phyloP scores from a whole-genome alignment of 257 asterid genomes.

The Anisodus acutangulus region DNA sequence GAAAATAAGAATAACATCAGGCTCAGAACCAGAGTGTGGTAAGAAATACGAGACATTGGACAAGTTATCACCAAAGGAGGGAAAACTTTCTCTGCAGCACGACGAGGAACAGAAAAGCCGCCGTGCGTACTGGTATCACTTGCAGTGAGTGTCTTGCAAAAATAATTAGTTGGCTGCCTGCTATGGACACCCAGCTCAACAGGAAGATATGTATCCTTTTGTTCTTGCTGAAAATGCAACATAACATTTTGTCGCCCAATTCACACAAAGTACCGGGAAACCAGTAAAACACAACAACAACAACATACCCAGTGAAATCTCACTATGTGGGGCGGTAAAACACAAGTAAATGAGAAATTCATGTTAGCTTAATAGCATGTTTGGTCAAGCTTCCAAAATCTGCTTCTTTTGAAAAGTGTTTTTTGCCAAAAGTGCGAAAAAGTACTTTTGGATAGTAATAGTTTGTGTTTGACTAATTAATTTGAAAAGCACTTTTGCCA shows the following conservation, averaged over 20 bases:
- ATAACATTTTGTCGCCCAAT: constrained; percentile 22
- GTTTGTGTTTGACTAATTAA: too few relatives aligned
- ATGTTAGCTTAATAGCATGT: neutral
- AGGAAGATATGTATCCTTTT: constrained; percentile 86
- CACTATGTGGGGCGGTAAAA: neutral
- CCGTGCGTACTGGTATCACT: constrained; percentile 99
- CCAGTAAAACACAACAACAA: neutral
- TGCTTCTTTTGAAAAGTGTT: too few relatives aligned
- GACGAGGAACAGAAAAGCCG: constrained; percentile 99
- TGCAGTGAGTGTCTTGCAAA: constrained; percentile 96
- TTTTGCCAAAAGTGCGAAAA: too few relatives aligned
- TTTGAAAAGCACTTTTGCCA: too few relatives aligned
- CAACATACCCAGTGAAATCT: too few relatives aligned
- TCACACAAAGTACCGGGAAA: neutral
- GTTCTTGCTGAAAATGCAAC: constrained; percentile 75
- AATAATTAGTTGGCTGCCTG: constrained; percentile 91
- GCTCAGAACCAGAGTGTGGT: neutral
- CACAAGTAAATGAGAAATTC: neutral
- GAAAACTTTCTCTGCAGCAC: constrained; percentile 99
- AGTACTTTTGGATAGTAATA: too few relatives aligned
- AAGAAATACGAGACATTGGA: constrained; percentile 1
- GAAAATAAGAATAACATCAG: constrained; percentile 10
- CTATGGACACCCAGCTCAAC: constrained; percentile 89
- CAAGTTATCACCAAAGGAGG: constrained; percentile 53
- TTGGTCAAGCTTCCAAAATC: too few relatives aligned